Evolutionary conservation across 345 rosid species (phyloP), one percentile per base, ranked within the genome.

Genomic region (Salix caprea): DNA sequence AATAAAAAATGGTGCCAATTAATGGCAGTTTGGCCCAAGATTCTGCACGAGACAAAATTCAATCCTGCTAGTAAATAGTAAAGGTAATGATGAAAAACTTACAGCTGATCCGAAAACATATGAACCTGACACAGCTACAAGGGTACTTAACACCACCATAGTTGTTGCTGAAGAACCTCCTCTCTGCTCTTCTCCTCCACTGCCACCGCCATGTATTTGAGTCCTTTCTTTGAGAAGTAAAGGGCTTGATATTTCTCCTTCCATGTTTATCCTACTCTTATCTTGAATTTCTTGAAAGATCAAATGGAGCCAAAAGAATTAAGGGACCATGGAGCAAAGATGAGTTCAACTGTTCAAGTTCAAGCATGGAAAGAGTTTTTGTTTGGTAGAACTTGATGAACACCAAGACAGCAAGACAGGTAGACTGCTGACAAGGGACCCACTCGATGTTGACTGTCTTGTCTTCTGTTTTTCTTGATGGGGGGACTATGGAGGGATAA

Each of bases 51-150:
- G 16, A 67, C 12, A 44, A 70, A 15, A 30, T 24, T 44, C 1
- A 23, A 44, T n/a, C 50, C 50, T 40, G 14, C 2, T 13, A 13
- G 50, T 13, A 13, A 13, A 40, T 3, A 13, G 50, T 13, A 13
- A 13, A 11, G 50, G 50, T 44, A 46, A 46, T 46, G 1, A 11
- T 14, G 16, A 70, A 42, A 67, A 24, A 83, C 88, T 81, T 75
- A 88, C 91, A 72, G 89, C 89, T 52, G 87, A 77, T 14, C 91
- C 91, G 30, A 83, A 86, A 75, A 83, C 86, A 73, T 79, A 81
- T 15, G 86, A 86, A 34, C 88, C 88, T 8, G 77, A 86, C 66
- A 83, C 88, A 71, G 88, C 86, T 18, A 86, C 82, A 18, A 81
- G 70, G 13, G 84, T 86, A 74, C 75, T 79, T 0, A 86, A 24